These are phyloP conservation scores for Fragilaria radians DNA, from an alignment of 108 stramenopile species.

Conservation along the genomic window DNA sequence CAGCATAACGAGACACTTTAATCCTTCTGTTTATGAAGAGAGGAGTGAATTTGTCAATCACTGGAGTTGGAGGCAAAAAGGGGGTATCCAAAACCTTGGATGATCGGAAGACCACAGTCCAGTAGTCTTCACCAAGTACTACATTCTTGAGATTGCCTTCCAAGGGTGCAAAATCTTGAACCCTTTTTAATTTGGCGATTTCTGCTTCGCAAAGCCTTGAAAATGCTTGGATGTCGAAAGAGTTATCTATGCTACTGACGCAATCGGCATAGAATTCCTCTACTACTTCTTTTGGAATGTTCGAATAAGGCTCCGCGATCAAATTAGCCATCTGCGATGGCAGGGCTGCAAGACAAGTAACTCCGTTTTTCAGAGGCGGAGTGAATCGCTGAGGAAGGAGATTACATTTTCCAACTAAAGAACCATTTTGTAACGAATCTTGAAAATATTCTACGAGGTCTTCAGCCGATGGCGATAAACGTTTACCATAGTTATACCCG, in stretches of 20 bases:
- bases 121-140: slow-evolving; percentile 38
- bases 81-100: slow-evolving; percentile 24
- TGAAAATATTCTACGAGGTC: slow-evolving; percentile 33
- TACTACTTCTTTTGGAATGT: slow-evolving; percentile 37
- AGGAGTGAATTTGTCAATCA: slow-evolving; percentile 9
- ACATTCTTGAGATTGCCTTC: slow-evolving; percentile 9
- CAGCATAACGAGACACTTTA: slow-evolving; percentile 14
- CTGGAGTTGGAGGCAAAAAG: slow-evolving; percentile 60
- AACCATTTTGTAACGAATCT: slow-evolving; percentile 14
- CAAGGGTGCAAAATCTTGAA: background rate
- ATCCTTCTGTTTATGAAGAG: slow-evolving; percentile 18
- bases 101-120: slow-evolving; percentile 50
- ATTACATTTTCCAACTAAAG: slow-evolving; percentile 13
- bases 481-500: slow-evolving; percentile 66
- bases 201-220: slow-evolving; percentile 29
- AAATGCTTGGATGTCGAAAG: slow-evolving; percentile 54
- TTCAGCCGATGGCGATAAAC: slow-evolving; percentile 42
- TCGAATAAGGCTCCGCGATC: slow-evolving; percentile 61
- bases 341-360: slow-evolving; percentile 70
- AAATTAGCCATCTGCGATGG: slow-evolving; percentile 58
- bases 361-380: slow-evolving; percentile 49
- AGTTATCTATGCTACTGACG: slow-evolving; percentile 42
- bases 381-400: slow-evolving; percentile 18
- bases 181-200: background rate
- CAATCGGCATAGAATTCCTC: slow-evolving; percentile 59